phyloP scores from a whole-genome alignment of 2,329 filamentous ascomycete genomes.

The Verticillium dahliae region DNA sequence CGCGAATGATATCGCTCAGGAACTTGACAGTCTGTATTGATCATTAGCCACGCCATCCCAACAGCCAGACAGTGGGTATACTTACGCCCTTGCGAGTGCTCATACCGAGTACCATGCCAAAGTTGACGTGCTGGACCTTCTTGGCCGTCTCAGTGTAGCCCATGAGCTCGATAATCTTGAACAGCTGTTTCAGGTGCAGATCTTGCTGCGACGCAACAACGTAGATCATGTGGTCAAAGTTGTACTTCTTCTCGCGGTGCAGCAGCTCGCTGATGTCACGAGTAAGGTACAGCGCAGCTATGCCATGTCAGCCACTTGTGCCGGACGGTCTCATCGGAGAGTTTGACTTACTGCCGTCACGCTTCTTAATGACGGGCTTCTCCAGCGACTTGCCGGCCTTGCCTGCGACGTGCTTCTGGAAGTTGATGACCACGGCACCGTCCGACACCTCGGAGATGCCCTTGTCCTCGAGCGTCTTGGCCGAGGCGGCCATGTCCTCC shows the following conservation, averaged over 20 bases:
- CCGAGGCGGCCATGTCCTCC: conserved; percentile 58
- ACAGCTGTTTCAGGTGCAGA: conserved; percentile 65
- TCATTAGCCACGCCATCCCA: not conserved
- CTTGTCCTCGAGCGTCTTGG: conserved; percentile 56
- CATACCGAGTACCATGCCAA: conserved; percentile 66
- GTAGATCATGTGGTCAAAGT: conserved; percentile 68
- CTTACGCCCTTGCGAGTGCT: conserved; percentile 54
- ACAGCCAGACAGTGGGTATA: not conserved
- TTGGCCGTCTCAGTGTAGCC: conserved; percentile 60
- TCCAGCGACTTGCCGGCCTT: conserved; percentile 65
- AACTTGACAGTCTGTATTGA: conserved; percentile 59
- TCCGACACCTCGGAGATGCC: conserved; percentile 62
- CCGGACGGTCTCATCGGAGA: too few species aligned
- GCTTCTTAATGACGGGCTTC: conserved; percentile 65
- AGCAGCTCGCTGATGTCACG: conserved; percentile 72
- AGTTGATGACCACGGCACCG: conserved; percentile 68
- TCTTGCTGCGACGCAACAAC: conserved; percentile 69
- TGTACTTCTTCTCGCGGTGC: conserved; percentile 49
- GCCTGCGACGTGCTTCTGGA: conserved; percentile 58
- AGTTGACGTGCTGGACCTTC: conserved; percentile 69
- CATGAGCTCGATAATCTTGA: conserved; percentile 70
- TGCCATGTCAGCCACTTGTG: not conserved
- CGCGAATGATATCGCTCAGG: conserved; percentile 59
- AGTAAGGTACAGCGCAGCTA: conserved; percentile 65
- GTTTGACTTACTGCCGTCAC: conserved; percentile 48